These are phyloP conservation scores for Abrus pulchellus DNA, from an alignment of 306 rosid species.

Conservation along the genomic window DNA sequence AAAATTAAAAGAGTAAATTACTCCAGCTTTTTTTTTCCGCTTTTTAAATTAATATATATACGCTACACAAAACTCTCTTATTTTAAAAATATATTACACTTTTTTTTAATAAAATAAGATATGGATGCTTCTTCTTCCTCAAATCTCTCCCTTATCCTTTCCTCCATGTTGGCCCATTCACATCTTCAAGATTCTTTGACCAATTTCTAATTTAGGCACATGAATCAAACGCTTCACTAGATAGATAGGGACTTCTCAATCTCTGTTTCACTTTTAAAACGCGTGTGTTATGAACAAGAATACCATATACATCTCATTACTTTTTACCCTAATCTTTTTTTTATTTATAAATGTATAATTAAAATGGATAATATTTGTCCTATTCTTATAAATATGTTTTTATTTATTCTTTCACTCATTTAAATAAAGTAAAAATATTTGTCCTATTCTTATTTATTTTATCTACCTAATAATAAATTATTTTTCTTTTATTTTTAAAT, in stretches of 20 bases:
- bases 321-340: neutral
- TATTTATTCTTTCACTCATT: too few relatives aligned
- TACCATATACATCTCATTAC: neutral
- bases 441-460: too few relatives aligned
- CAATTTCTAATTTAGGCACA: conserved; percentile 38
- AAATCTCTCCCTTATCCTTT: conserved; percentile 36
- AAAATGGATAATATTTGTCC: too few relatives aligned
- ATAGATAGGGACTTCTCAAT: conserved; percentile 40
- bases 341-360: too few relatives aligned
- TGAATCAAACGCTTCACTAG: conserved; percentile 40
- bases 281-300: neutral
- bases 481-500: neutral
- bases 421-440: too few relatives aligned
- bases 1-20: too few relatives aligned
- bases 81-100: too few relatives aligned
- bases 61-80: too few relatives aligned
- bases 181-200: conserved; percentile 48
- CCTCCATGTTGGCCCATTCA: conserved; percentile 32
- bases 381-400: too few relatives aligned
- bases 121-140: conserved; percentile 8
- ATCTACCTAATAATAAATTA: neutral
- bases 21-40: too few relatives aligned
- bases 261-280: neutral
- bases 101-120: too few relatives aligned
- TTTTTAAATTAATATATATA: too few relatives aligned